Percentiles rank a stretch among this genome's conserved stretches.
Evolutionary conservation across 2,329 filamentous ascomycete species (phyloP).

Genomic region (Coniochaeta sp.): DNA sequence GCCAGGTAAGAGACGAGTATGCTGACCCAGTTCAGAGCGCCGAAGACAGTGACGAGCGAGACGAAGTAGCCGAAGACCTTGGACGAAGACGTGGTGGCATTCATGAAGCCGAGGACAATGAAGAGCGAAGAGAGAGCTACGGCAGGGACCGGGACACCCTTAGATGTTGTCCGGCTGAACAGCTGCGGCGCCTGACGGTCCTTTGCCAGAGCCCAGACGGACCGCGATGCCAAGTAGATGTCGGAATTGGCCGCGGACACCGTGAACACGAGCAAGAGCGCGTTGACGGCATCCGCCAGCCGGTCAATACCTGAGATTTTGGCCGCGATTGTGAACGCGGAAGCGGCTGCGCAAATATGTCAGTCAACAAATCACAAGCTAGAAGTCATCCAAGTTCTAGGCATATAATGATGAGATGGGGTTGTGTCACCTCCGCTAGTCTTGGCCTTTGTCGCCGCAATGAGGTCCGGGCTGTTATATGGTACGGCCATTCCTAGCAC

Average conservation of each 20-base stretch:
- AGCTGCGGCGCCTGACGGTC: constrained; percentile 30
- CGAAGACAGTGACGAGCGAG: constrained; percentile 33
- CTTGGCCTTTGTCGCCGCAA: constrained; percentile 31
- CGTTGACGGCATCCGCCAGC: constrained; percentile 51
- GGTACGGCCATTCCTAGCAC: constrained; percentile 61
- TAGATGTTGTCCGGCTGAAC: constrained; percentile 23
- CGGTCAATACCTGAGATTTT: constrained; percentile 38
- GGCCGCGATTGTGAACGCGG: constrained; percentile 45
- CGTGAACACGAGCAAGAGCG: constrained; percentile 49
- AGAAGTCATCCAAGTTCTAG: no score
- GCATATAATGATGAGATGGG: background rate
- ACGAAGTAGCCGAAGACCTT: constrained; percentile 34
- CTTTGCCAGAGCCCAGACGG: constrained; percentile 29
- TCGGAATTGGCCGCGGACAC: constrained; percentile 56
- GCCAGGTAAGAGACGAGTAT: constrained; percentile 29
- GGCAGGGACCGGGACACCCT: constrained; percentile 32
- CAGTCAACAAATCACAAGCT: background rate
- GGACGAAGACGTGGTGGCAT: constrained; percentile 24
- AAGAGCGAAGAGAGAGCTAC: constrained; percentile 27
- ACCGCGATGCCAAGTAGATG: constrained; percentile 36
- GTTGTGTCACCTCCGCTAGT: constrained; percentile 19
- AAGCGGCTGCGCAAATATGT: constrained; percentile 32
- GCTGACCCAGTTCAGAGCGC: constrained; percentile 34
- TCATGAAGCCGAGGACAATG: constrained; percentile 30
- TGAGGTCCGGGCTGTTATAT: constrained; percentile 40